Evolutionary conservation across 2,329 filamentous ascomycete genomes (phyloP).

Genomic region (Hymenoscyphus repandus): DNA sequence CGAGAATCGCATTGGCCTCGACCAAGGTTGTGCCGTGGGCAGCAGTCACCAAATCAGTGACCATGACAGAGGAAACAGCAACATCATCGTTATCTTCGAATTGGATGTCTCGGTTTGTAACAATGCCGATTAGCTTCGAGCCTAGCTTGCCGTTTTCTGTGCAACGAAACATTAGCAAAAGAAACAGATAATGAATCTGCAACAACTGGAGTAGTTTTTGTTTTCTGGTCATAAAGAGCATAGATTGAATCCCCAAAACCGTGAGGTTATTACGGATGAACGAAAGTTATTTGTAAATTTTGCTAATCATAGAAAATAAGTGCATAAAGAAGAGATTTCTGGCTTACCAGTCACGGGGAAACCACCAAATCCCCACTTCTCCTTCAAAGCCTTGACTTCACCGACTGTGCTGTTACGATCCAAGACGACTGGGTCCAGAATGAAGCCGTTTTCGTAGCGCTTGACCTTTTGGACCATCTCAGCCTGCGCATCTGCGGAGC

Average conservation of each 20-base stretch:
- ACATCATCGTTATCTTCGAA: slow-evolving; percentile 75
- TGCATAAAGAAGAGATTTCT: slow-evolving; percentile 14
- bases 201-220: slow-evolving; percentile 9
- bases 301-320: slow-evolving; percentile 68
- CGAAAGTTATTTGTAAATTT: slow-evolving; percentile 95
- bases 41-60: slow-evolving; percentile 88
- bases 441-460: slow-evolving; percentile 99
- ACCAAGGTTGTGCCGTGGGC: slow-evolving; percentile 72
- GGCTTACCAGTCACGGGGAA: slow-evolving; percentile 96
- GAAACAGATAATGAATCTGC: background rate
- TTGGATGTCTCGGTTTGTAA: slow-evolving; percentile 96
- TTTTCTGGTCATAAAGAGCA: slow-evolving; percentile 40
- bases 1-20: slow-evolving; percentile 90
- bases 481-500: slow-evolving; percentile 92
- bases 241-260: slow-evolving; percentile 74
- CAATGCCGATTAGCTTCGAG: slow-evolving; percentile 94
- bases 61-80: slow-evolving; percentile 86
- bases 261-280: slow-evolving; percentile 95
- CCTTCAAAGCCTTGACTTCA: slow-evolving; percentile 87
- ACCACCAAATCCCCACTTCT: slow-evolving; percentile 97
- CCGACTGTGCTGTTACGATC: slow-evolving; percentile 80
- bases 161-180: slow-evolving; percentile 34
- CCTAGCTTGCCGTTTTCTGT: slow-evolving; percentile 86
- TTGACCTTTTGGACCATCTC: slow-evolving; percentile 99
- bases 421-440: slow-evolving; percentile 90